phyloP scores from a whole-genome alignment of 495 filamentous ascomycete species.

The Durotheca rogersii region DNA sequence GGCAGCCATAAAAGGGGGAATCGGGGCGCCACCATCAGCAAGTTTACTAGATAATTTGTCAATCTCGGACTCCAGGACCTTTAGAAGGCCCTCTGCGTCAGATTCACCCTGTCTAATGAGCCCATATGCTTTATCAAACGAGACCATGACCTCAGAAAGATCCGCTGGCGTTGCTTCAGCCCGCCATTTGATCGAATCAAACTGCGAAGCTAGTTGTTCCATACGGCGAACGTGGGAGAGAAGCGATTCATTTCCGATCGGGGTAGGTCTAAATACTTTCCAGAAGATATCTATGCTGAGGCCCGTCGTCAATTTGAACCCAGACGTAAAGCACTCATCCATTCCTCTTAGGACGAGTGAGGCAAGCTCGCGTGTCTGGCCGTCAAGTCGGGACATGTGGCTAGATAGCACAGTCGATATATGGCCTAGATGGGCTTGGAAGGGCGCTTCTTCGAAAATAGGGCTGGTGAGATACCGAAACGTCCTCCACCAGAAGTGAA shows the following conservation, averaged over 20 bases:
- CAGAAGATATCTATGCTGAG: conserved; percentile 85
- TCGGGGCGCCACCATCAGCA: conserved; percentile 41
- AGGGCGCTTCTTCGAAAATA: conserved; percentile 54
- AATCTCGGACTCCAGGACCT: conserved; percentile 59
- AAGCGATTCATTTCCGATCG: conserved; percentile 40
- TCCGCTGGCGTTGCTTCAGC: conserved; percentile 44
- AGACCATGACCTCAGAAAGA: conserved; percentile 48
- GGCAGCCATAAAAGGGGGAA: conserved; percentile 55
- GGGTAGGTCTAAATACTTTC: conserved; percentile 64
- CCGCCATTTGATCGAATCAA: conserved; percentile 64
- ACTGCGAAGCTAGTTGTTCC: conserved; percentile 69
- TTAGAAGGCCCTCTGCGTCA: conserved; percentile 46
- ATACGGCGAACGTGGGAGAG: conserved; percentile 61
- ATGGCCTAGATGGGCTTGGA: conserved; percentile 54
- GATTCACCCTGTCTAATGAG: conserved; percentile 46
- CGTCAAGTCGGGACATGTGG: conserved; percentile 19
- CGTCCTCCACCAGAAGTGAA: conserved; percentile 61
- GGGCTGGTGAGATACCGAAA: conserved; percentile 45
- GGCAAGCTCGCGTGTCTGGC: conserved; percentile 32
- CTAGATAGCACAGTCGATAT: conserved; percentile 36
- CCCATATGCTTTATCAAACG: conserved; percentile 54
- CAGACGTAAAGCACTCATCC: conserved; percentile 46
- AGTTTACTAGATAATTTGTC: conserved; percentile 51
- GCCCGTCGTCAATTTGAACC: conserved; percentile 67
- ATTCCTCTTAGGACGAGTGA: conserved; percentile 34